Conservation (phyloP, 306 rosid species). For the Vigna nakashimae region DNA sequence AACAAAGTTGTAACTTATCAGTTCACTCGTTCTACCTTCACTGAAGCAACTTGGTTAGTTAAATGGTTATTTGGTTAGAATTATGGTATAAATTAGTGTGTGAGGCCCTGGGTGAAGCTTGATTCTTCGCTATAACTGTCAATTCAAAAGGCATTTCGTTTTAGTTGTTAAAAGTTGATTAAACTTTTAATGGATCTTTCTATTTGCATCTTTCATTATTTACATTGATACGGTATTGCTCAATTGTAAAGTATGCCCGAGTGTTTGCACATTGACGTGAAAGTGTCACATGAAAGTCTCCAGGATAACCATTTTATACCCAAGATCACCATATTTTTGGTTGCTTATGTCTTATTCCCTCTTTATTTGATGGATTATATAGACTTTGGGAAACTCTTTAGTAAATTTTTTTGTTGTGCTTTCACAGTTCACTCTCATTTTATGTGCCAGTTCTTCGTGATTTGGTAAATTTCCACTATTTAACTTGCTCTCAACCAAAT, state of each 20-base stretch:
- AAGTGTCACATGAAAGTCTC: background rate
- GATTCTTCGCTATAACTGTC: too few species aligned
- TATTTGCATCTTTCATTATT: conserved; percentile 1
- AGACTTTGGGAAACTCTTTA: background rate
- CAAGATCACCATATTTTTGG: background rate
- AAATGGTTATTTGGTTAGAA: conserved; percentile 18
- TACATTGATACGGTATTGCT: background rate
- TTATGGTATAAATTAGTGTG: background rate
- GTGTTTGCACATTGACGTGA: background rate
- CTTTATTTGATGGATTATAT: conserved; percentile 9
- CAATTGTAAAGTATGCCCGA: background rate
- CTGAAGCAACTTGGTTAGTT: background rate
- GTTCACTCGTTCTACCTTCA: background rate
- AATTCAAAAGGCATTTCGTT: background rate
- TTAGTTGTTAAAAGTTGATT: conserved; percentile 1
- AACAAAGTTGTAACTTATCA: background rate
- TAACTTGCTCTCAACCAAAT: background rate
- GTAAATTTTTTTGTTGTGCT: background rate
- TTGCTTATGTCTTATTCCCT: conserved; percentile 6
- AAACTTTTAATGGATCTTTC: background rate
- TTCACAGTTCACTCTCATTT: background rate
- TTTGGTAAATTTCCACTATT: background rate
- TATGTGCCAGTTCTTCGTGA: background rate
- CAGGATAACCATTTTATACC: background rate
- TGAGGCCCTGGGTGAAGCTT: too few species aligned